Conservation (phyloP, 129 eudicot genomes). For the Flaveria trinervia region DNA sequence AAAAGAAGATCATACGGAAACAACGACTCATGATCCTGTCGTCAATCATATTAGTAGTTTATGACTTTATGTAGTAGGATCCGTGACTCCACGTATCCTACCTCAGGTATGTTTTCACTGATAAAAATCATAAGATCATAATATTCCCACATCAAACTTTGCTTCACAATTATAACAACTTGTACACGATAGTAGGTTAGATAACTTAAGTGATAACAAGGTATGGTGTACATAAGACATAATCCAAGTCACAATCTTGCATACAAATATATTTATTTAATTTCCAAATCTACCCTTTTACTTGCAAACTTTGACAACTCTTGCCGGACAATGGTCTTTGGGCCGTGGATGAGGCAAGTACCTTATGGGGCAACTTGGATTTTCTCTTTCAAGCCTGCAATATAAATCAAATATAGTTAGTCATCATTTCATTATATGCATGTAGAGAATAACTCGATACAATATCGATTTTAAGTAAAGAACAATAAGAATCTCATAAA, state of each 20-base stretch:
- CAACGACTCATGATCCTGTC: too few species aligned
- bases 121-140: background rate
- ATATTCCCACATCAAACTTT: background rate
- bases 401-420: background rate
- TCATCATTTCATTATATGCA: too few species aligned
- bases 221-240: background rate
- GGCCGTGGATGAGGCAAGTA: slow-evolving; percentile 76
- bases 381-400: slow-evolving; percentile 64
- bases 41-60: too few species aligned
- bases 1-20: too few species aligned
- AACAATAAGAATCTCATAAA: too few species aligned
- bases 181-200: background rate
- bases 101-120: background rate
- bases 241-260: background rate
- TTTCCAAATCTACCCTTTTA: slow-evolving; percentile 16
- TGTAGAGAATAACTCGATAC: too few species aligned
- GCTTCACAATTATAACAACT: background rate
- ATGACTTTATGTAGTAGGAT: too few species aligned
- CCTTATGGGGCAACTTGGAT: slow-evolving; percentile 48
- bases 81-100: background rate
- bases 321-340: slow-evolving; percentile 66
- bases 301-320: slow-evolving; percentile 39
- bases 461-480: too few species aligned
- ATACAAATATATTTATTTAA: background rate
- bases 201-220: background rate